Conservation (phyloP, 352 stramenopile genomes). For the Phytophthora brassicae region DNA sequence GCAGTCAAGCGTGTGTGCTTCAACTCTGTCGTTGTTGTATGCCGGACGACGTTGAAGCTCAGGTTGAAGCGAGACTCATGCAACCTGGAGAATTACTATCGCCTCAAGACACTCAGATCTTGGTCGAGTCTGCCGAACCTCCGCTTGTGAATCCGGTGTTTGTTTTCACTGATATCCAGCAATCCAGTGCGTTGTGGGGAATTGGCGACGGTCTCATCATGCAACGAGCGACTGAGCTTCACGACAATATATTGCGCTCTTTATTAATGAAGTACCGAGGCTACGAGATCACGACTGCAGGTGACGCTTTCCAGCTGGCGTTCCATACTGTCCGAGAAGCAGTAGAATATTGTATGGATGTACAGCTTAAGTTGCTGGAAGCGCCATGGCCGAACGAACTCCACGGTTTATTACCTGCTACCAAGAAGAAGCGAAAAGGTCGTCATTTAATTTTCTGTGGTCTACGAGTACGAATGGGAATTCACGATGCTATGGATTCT, state of each 20-base stretch:
- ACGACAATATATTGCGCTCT: conserved; percentile 50
- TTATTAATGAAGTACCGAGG: conserved; percentile 45
- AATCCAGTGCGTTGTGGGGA: conserved; percentile 52
- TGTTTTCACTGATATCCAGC: conserved; percentile 68
- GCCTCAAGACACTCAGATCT: conserved; percentile 24
- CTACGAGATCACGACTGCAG: conserved; percentile 60
- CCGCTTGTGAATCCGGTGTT: conserved; percentile 51
- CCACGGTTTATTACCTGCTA: conserved; percentile 36
- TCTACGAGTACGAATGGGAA: conserved; percentile 57
- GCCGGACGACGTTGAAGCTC: conserved; percentile 40
- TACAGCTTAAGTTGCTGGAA: conserved; percentile 45
- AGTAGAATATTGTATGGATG: conserved; percentile 55
- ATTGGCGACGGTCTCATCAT: conserved; percentile 44
- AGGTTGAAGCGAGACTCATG: conserved; percentile 34
- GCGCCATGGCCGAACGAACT: conserved; percentile 48
- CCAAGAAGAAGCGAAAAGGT: conserved; percentile 32
- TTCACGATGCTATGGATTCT: conserved; percentile 41
- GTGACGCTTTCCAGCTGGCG: conserved; percentile 55
- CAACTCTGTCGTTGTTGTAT: conserved; percentile 35
- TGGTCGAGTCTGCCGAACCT: conserved; percentile 34
- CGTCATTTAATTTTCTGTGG: conserved; percentile 45
- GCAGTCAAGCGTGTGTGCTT: conserved; percentile 40
- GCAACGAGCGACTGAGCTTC: conserved; percentile 47
- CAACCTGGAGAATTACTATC: conserved; percentile 33
- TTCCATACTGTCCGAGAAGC: conserved; percentile 60